A percentile compares a stretch with the other conserved stretches of the same genome.
phyloP scores from a whole-genome alignment of 2,329 filamentous ascomycete genomes.

The Penicillium sp. region DNA sequence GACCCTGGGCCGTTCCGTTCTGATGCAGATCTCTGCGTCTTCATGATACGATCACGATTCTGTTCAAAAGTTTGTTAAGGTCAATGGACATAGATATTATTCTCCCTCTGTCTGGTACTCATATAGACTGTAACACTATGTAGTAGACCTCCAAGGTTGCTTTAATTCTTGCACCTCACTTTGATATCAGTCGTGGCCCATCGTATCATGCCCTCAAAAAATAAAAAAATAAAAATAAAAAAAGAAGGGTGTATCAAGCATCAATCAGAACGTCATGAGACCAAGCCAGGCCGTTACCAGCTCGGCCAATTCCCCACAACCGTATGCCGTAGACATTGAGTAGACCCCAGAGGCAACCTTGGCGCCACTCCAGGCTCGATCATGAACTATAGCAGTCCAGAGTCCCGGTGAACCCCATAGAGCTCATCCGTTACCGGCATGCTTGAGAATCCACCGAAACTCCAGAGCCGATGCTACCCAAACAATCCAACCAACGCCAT shows the following conservation, averaged over 20 bases:
- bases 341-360: neutral
- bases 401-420: neutral
- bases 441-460: conserved; percentile 6
- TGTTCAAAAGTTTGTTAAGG: conserved; percentile 13
- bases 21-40: conserved; percentile 9
- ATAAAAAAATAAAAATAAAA: neutral
- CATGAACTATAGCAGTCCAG: neutral
- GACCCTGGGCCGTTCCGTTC: conserved; percentile 6
- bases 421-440: neutral
- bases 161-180: neutral
- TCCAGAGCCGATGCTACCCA: conserved; percentile 6
- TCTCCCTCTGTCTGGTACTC: neutral
- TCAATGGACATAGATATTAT: conserved; percentile 12
- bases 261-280: conserved; percentile 13
- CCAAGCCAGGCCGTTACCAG: conserved; percentile 1
- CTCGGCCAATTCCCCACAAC: conserved; percentile 1
- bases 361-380: neutral
- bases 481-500: neutral
- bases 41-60: conserved; percentile 14
- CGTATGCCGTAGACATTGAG: neutral
- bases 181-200: neutral
- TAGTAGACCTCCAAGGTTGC: neutral
- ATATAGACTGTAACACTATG: neutral
- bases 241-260: conserved; percentile 9
- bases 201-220: neutral